Evolutionary conservation across 768 basidiomycete species (phyloP).

Genomic region (Naematelia aurantialba): DNA sequence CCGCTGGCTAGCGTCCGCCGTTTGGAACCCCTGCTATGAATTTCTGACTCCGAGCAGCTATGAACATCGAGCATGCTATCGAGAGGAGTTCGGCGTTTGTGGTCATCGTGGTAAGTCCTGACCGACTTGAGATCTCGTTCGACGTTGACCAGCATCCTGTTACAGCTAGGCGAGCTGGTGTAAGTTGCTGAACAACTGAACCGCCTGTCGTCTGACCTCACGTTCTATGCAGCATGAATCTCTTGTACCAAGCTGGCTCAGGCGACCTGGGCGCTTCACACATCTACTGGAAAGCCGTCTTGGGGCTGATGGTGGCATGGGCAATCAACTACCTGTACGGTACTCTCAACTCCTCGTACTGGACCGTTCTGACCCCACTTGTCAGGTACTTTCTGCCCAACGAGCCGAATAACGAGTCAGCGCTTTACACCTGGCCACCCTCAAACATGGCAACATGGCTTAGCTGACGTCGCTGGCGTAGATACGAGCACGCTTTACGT

Average conservation of each 20-base stretch:
- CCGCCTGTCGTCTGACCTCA: not conserved
- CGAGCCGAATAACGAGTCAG: slow-evolving; percentile 21
- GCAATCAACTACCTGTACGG: slow-evolving; percentile 26
- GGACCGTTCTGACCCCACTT: not conserved
- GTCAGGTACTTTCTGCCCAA: slow-evolving; percentile 16
- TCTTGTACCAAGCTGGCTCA: slow-evolving; percentile 13
- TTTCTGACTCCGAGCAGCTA: too few species aligned
- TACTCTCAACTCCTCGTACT: not conserved
- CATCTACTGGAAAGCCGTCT: slow-evolving; percentile 16
- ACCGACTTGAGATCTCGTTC: not conserved
- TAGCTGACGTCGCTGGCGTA: too few species aligned
- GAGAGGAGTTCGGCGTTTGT: slow-evolving; percentile 49
- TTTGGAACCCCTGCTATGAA: too few species aligned
- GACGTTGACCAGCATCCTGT: not conserved
- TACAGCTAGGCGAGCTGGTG: slow-evolving; percentile 27
- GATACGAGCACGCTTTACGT: slow-evolving; percentile 34
- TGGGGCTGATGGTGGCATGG: slow-evolving; percentile 28
- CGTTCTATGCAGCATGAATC: slow-evolving; percentile 16
- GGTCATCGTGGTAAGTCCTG: slow-evolving; percentile 39
- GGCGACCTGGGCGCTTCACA: slow-evolving; percentile 20
- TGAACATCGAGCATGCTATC: slow-evolving; percentile 51
- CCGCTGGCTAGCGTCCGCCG: too few species aligned
- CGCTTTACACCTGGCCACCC: not conserved
- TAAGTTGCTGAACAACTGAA: not conserved
- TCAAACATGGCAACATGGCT: not conserved